Base-by-base conservation (phyloP, 306 rosid genomes). In the Lablab purpureus region DNA sequence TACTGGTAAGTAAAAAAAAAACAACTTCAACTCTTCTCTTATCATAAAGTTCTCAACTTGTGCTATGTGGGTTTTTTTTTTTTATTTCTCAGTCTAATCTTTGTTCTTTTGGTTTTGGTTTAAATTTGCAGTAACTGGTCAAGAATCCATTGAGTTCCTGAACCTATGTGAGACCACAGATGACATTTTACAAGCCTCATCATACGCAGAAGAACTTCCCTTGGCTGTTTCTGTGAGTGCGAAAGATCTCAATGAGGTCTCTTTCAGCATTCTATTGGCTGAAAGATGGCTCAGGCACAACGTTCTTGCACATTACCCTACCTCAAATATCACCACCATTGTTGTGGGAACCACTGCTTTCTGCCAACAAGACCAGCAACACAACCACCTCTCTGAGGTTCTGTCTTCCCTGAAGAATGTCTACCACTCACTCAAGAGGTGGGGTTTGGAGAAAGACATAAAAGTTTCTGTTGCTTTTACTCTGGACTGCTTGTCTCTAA, bases 371-470 rank as follows among this genome's bases (percentile, higher is more conserved):
- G 71, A 74, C 47, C 87, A 75, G 51, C 79, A 82, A 2, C 65
- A 41, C 19, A 45, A 84, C 27, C 80, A 84, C 27, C 81, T 82
- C 12, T 22, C 18, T 54, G 14, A 83, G 54, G 78, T 88, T 67
- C 69, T 90, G 3, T 84, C 86, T 15, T 86, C 93, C 56, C 28
- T 92, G 62, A 91, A 85, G 87, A 94, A 94, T 81, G 59, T 94
- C 21, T 77, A 88, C 63, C 87, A 90, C 62, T 92, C 97, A 5
- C 89, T 94, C 1, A 89, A 41, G 10, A 87, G 98, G 77, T 94
- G 98, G 98, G 97, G 91, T 79, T 90, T 94, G 85, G 93, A 92
- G 85, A 80, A 86, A 55, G 85, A 86, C 3, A 90, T 92, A 34
- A 89, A 88, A 79, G 87, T 94, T 81, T 89, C 97, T 2, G 75